Evolutionary conservation across 139 green algal genomes (phyloP).

Genomic region (Haematococcus lacustris): DNA sequence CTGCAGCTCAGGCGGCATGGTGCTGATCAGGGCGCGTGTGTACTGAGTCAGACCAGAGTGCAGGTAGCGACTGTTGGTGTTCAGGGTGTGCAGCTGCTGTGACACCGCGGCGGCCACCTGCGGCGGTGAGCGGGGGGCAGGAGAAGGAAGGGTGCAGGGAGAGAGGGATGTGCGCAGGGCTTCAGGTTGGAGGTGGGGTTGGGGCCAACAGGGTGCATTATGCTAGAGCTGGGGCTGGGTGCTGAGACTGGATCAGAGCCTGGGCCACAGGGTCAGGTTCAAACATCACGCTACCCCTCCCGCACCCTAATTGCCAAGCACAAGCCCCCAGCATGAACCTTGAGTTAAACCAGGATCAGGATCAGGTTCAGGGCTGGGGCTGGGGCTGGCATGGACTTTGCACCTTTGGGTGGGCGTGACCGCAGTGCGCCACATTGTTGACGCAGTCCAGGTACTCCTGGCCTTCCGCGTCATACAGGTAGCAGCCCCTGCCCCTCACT

Average conservation of each 20-base stretch:
- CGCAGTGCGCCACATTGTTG: conserved; percentile 75
- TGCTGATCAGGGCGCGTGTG: background rate
- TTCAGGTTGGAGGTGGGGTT: background rate
- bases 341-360: background rate
- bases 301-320: background rate
- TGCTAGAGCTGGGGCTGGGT: background rate
- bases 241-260: background rate
- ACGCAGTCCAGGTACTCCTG: conserved; percentile 44
- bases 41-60: background rate
- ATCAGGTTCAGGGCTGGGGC: too few relatives aligned
- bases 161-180: background rate
- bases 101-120: conserved; percentile 57
- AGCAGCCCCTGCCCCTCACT: conserved; percentile 38
- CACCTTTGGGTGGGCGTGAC: conserved; percentile 78
- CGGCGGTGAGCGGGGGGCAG: background rate
- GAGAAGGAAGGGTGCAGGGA: background rate
- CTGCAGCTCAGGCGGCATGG: background rate
- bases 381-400: background rate
- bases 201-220: background rate
- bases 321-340: conserved; percentile 11
- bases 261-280: background rate
- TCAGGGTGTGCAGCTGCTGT: conserved; percentile 57
- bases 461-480: conserved; percentile 52
- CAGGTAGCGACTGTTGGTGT: conserved; percentile 53
- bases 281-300: background rate